Evolutionary conservation across 441 rosid genomes (phyloP).

Genomic region (Eutrema salsugineum): DNA sequence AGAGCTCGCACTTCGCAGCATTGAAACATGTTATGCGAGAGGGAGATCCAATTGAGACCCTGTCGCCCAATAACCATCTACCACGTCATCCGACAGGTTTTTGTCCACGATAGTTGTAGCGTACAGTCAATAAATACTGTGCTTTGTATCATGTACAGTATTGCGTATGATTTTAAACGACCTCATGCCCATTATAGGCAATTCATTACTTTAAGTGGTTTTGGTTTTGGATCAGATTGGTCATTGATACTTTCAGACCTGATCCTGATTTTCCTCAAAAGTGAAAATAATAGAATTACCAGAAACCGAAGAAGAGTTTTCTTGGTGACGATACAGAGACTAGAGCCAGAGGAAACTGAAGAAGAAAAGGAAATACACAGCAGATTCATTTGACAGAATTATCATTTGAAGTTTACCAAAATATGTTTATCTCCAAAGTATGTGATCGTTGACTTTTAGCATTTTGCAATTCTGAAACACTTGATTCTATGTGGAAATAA

Average conservation of each 20-base stretch:
- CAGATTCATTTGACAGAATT: too few species aligned
- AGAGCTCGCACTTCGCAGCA: conserved; percentile 13
- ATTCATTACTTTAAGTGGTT: background rate
- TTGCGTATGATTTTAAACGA: background rate
- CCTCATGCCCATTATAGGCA: background rate
- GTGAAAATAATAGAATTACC: background rate
- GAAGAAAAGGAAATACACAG: background rate
- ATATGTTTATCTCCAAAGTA: background rate
- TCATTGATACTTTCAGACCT: background rate
- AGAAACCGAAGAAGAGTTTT: background rate
- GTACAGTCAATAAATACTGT: conserved; percentile 13
- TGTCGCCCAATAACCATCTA: background rate
- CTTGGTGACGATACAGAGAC: background rate
- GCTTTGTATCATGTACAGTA: background rate
- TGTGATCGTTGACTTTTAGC: background rate
- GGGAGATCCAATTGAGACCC: background rate
- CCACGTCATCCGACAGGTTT: conserved; percentile 15
- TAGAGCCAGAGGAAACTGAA: background rate
- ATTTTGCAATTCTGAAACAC: background rate
- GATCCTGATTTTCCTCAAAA: background rate
- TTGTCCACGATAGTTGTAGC: background rate
- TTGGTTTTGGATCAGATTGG: background rate
- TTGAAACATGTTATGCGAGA: conserved; percentile 9
- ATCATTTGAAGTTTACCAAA: background rate
- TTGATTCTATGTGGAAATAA: background rate